Evolutionary conservation across 106 monocot species (phyloP).

Genomic region (Dendrobium catenatum): DNA sequence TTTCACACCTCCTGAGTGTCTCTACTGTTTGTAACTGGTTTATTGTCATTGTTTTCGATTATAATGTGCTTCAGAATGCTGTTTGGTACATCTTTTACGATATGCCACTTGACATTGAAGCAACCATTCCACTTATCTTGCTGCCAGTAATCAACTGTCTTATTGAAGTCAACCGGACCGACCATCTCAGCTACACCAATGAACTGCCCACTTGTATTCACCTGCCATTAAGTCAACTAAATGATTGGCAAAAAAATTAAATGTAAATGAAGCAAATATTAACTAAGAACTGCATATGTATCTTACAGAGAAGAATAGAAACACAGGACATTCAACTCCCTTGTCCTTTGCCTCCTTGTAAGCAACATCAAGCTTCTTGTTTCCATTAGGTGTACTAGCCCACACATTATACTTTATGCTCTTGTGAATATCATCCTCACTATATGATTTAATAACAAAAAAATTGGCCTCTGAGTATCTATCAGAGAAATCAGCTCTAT

Average conservation of each 20-base stretch:
- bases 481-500: constrained; percentile 43
- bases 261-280: background rate
- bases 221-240: constrained; percentile 19
- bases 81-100: constrained; percentile 85
- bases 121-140: constrained; percentile 96
- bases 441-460: constrained; percentile 79
- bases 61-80: constrained; percentile 65
- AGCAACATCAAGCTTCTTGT: constrained; percentile 74
- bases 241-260: background rate
- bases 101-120: constrained; percentile 84
- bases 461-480: constrained; percentile 61
- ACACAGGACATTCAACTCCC: constrained; percentile 49
- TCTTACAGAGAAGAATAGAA: constrained; percentile 76
- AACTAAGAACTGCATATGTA: background rate
- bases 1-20: constrained; percentile 72
- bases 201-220: constrained; percentile 88
- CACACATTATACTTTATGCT: constrained; percentile 80
- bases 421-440: constrained; percentile 84
- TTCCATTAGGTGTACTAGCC: constrained; percentile 81
- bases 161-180: constrained; percentile 80
- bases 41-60: constrained; percentile 86
- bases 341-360: constrained; percentile 59
- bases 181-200: constrained; percentile 85
- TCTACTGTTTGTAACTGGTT: constrained; percentile 84
- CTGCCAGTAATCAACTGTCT: constrained; percentile 83